These are phyloP conservation scores for Gnaphalium uliginosum DNA, from an alignment of 129 eudicot genomes.

Conservation along the genomic window DNA sequence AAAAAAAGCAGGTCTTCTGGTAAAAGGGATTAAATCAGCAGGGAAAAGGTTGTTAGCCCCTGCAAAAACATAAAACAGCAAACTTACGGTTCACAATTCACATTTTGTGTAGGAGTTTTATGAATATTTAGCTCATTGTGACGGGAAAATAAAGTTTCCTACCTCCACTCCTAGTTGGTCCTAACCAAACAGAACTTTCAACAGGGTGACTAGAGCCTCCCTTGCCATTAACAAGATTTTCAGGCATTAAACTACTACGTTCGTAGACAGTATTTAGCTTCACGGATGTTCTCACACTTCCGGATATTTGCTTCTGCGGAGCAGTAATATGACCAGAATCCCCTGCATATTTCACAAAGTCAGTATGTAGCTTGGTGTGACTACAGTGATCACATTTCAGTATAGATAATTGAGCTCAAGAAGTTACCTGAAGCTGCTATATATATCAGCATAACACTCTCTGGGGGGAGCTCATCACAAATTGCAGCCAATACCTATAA, in stretches of 20 bases:
- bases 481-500: constrained; percentile 81
- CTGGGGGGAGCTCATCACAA: constrained; percentile 91
- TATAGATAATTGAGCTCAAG: constrained; percentile 5
- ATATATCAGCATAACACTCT: constrained; percentile 82
- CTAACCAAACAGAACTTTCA: constrained; percentile 66
- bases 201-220: constrained; percentile 49
- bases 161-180: constrained; percentile 95
- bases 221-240: constrained; percentile 47
- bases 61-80: constrained; percentile 38
- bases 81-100: background rate
- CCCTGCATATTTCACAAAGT: constrained; percentile 45
- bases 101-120: background rate
- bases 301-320: constrained; percentile 48
- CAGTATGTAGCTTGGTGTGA: constrained; percentile 9
- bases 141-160: constrained; percentile 1
- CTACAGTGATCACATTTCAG: constrained; percentile 4
- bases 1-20: constrained; percentile 86
- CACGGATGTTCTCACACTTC: constrained; percentile 60
- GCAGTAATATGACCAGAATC: constrained; percentile 46
- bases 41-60: constrained; percentile 83
- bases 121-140: background rate
- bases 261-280: constrained; percentile 48
- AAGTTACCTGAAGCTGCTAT: constrained; percentile 77
- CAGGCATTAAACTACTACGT: constrained; percentile 37
- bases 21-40: constrained; percentile 85